These are phyloP conservation scores for Platismatia glauca DNA, from an alignment of 495 filamentous ascomycete species.

Conservation along the genomic window DNA sequence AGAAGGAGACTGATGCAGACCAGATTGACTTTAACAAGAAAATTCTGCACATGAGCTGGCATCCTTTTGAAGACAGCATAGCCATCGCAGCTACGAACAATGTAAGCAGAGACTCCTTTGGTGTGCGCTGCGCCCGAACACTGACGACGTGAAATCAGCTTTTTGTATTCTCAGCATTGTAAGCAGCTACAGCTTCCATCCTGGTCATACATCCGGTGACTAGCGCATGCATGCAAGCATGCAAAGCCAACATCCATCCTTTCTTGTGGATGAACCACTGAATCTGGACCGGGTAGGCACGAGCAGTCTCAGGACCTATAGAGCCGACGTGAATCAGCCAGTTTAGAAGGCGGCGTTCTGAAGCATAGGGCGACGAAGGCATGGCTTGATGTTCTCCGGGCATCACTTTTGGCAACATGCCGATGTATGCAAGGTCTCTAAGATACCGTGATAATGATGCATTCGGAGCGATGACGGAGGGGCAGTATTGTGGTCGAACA, in stretches of 20 bases:
- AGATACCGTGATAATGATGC: slow-evolving; percentile 9
- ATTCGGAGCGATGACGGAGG: slow-evolving; percentile 1
- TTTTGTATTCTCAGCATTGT: slow-evolving; percentile 98
- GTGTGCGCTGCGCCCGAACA: background rate
- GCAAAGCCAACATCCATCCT: slow-evolving; percentile 9
- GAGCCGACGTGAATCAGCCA: slow-evolving; percentile 9
- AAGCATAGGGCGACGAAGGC: slow-evolving; percentile 6
- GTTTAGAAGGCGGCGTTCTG: slow-evolving; percentile 11
- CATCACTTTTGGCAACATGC: slow-evolving; percentile 1
- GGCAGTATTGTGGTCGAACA: background rate
- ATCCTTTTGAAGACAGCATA: slow-evolving; percentile 99
- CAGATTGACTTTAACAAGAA: slow-evolving; percentile 99
- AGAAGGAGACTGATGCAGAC: slow-evolving; percentile 97
- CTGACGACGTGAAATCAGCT: slow-evolving; percentile 43
- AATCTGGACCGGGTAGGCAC: slow-evolving; percentile 17
- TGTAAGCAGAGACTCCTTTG: slow-evolving; percentile 47
- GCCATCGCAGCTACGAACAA: slow-evolving; percentile 99
- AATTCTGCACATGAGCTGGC: slow-evolving; percentile 99
- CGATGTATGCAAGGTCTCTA: slow-evolving; percentile 1
- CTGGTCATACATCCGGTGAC: background rate
- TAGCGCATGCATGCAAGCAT: slow-evolving; percentile 5
- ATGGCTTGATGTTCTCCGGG: background rate
- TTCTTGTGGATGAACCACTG: slow-evolving; percentile 16
- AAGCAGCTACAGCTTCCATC: slow-evolving; percentile 28
- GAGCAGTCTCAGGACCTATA: slow-evolving; percentile 21